These are phyloP conservation scores for Lentinula detonsa DNA, from an alignment of 768 basidiomycete genomes.

Conservation along the genomic window DNA sequence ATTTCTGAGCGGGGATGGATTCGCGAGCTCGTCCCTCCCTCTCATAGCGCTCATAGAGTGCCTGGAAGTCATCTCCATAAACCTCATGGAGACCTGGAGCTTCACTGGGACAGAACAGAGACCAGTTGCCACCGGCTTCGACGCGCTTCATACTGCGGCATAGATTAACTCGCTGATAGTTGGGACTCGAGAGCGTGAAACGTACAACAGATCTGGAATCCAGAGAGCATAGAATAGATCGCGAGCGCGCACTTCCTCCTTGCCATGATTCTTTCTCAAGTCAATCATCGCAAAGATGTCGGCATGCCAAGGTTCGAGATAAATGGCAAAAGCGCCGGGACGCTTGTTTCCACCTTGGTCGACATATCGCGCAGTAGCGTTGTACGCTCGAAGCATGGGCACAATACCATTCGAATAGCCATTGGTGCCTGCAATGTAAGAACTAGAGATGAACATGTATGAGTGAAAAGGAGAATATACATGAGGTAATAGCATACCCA, in stretches of 20 bases:
- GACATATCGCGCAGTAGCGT: constrained; percentile 97
- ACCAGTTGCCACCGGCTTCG: constrained; percentile 85
- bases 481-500: constrained; percentile 41
- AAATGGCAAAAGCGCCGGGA: constrained; percentile 97
- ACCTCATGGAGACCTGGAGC: constrained; percentile 88
- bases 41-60: constrained; percentile 82
- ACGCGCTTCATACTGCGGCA: constrained; percentile 88
- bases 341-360: constrained; percentile 99
- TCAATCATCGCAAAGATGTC: constrained; percentile 98
- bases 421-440: constrained; percentile 98
- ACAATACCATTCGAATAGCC: constrained; percentile 99
- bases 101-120: constrained; percentile 96
- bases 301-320: constrained; percentile 98
- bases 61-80: constrained; percentile 85
- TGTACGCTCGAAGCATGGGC: constrained; percentile 97
- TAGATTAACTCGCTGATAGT: not conserved
- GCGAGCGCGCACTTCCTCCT: constrained; percentile 93
- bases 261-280: constrained; percentile 97
- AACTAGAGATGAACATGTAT: constrained; percentile 40
- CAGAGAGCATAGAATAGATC: constrained; percentile 98
- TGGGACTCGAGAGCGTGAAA: not conserved
- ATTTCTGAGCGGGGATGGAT: constrained; percentile 88
- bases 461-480: not conserved
- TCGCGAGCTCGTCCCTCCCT: constrained; percentile 81
- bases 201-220: constrained; percentile 95